A percentile compares a stretch with the other conserved stretches of the same genome.
Evolutionary conservation across 495 filamentous ascomycete genomes (phyloP).

Genomic region (Platismatia glauca): DNA sequence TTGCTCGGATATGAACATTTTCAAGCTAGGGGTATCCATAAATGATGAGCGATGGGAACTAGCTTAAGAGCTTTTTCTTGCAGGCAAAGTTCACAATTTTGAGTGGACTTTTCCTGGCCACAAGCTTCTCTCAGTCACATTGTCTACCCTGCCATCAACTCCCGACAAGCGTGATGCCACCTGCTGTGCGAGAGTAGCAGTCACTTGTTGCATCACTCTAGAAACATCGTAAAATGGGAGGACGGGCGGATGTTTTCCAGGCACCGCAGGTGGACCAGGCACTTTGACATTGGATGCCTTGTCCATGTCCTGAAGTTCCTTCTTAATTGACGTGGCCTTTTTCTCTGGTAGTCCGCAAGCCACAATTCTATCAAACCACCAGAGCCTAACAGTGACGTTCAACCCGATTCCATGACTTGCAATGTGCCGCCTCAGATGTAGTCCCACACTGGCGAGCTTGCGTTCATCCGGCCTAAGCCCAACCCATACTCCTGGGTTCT

Average conservation of each 20-base stretch:
- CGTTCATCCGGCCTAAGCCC: conserved; percentile 26
- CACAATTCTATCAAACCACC: conserved; percentile 70
- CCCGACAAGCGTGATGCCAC: conserved; percentile 1
- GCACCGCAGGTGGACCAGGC: neutral
- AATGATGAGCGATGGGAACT: neutral
- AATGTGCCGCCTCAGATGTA: conserved; percentile 77
- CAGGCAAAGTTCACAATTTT: no score
- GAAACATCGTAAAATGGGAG: neutral
- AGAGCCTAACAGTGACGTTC: conserved; percentile 63
- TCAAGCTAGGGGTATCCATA: neutral
- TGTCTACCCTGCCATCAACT: neutral
- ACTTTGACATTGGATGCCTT: neutral
- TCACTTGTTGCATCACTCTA: neutral
- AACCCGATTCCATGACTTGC: conserved; percentile 80
- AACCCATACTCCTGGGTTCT: conserved; percentile 85
- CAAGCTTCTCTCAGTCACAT: neutral
- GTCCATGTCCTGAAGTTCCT: conserved; percentile 12
- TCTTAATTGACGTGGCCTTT: conserved; percentile 60
- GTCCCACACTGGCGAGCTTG: conserved; percentile 85
- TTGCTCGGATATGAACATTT: neutral
- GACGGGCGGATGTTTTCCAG: neutral
- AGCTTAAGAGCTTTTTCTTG: neutral
- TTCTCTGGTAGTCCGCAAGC: conserved; percentile 79
- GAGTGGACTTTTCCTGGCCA: neutral
- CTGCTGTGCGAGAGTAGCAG: neutral